Evolutionary conservation across 352 stramenopile species (phyloP).

Genomic region (Pythium rishiriense): DNA sequence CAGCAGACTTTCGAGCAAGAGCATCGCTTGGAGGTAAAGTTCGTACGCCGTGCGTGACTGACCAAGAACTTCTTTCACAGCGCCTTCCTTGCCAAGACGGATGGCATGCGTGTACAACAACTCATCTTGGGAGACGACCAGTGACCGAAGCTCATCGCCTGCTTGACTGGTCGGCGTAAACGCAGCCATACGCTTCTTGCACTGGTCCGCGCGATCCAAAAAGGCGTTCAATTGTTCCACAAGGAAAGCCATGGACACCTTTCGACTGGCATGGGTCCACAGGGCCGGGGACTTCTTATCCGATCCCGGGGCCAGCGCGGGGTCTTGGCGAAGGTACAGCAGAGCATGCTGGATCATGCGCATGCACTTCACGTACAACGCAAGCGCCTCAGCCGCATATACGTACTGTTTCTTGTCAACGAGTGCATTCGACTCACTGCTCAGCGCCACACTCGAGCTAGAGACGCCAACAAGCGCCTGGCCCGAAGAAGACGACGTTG

Average conservation of each 20-base stretch:
- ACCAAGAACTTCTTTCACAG: conserved; percentile 70
- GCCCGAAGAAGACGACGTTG: conserved; percentile 41
- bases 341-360: conserved; percentile 62
- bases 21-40: conserved; percentile 57
- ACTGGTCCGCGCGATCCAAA: conserved; percentile 64
- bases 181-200: conserved; percentile 50
- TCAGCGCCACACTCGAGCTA: conserved; percentile 32
- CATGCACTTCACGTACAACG: conserved; percentile 71
- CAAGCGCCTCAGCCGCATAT: conserved; percentile 58
- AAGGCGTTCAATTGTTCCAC: conserved; percentile 64
- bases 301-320: conserved; percentile 16
- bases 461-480: conserved; percentile 36
- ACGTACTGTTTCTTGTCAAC: conserved; percentile 57
- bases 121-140: conserved; percentile 55
- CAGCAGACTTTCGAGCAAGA: conserved; percentile 62
- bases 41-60: conserved; percentile 56
- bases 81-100: conserved; percentile 58
- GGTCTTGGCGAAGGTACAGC: conserved; percentile 61
- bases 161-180: conserved; percentile 21
- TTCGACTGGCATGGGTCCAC: conserved; percentile 54
- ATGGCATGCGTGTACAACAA: conserved; percentile 65
- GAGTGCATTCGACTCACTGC: conserved; percentile 34
- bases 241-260: conserved; percentile 60
- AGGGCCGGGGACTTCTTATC: conserved; percentile 17
- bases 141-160: conserved; percentile 21